A percentile compares a stretch with the other conserved stretches of the same genome.
phyloP scores from a whole-genome alignment of 2,329 filamentous ascomycete species.

The Pseudogymnoascus sp. region DNA sequence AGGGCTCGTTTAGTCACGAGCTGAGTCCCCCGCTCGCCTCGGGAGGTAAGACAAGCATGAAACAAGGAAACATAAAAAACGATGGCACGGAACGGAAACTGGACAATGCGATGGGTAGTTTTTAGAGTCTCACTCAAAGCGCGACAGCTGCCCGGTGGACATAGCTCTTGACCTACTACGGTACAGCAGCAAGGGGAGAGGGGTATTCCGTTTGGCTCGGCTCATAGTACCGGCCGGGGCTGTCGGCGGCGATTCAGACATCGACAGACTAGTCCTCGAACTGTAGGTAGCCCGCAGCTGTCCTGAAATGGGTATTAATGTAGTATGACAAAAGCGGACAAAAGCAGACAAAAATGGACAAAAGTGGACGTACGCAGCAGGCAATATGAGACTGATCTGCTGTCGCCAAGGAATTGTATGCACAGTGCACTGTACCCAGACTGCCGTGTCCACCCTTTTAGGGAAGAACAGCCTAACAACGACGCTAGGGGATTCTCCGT shows the following conservation, averaged over 20 bases:
- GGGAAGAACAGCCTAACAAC: not conserved
- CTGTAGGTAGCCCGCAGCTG: not conserved
- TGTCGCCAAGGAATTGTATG: not conserved
- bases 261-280: not conserved
- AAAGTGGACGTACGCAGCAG: not conserved
- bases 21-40: not conserved
- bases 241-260: not conserved
- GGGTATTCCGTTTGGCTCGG: not conserved
- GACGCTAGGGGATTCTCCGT: constrained; percentile 4
- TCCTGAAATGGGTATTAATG: not conserved
- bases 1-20: not conserved
- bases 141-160: not conserved
- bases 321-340: not conserved
- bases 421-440: not conserved
- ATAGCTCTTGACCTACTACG: not conserved
- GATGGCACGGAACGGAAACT: not conserved
- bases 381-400: not conserved
- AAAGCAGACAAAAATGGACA: too few species aligned
- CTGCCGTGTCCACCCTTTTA: not conserved
- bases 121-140: not conserved
- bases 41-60: not conserved
- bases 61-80: not conserved
- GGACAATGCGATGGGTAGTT: not conserved
- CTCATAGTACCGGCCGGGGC: not conserved
- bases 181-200: too few species aligned